Evolutionary conservation across 148 eudicot genomes (phyloP).

Genomic region (Vaccinium myrtillus): DNA sequence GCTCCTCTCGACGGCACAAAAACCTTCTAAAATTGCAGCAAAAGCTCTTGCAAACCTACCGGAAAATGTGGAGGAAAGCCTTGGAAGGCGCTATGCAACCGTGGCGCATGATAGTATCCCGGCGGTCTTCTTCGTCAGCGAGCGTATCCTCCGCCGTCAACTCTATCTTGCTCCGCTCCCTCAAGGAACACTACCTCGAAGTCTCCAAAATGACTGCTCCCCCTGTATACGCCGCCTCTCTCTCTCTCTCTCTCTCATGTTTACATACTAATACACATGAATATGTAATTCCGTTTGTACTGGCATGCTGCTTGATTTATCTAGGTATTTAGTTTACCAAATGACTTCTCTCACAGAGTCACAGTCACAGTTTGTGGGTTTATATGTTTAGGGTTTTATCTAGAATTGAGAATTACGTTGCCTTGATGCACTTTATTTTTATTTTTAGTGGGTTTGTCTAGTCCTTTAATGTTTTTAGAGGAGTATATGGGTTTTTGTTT

Average conservation of each 20-base stretch:
- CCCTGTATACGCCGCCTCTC: slow-evolving; percentile 27
- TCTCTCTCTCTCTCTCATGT: background rate
- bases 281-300: background rate
- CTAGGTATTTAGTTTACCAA: background rate
- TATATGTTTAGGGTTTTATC: background rate
- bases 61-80: slow-evolving; percentile 25
- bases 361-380: background rate
- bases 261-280: too few species aligned
- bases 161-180: slow-evolving; percentile 61
- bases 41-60: background rate
- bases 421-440: background rate
- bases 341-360: background rate
- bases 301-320: background rate
- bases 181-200: slow-evolving; percentile 77
- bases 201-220: slow-evolving; percentile 74
- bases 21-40: background rate
- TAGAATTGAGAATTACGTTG: too few species aligned
- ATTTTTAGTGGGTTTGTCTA: background rate
- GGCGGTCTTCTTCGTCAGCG: slow-evolving; percentile 20
- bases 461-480: background rate
- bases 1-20: background rate
- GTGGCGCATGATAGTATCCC: slow-evolving; percentile 34
- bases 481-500: background rate
- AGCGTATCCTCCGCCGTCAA: slow-evolving; percentile 57
- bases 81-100: slow-evolving; percentile 22